phyloP scores from a whole-genome alignment of 1,284 basidiomycete species.

The Garcileccinum viscosum region DNA sequence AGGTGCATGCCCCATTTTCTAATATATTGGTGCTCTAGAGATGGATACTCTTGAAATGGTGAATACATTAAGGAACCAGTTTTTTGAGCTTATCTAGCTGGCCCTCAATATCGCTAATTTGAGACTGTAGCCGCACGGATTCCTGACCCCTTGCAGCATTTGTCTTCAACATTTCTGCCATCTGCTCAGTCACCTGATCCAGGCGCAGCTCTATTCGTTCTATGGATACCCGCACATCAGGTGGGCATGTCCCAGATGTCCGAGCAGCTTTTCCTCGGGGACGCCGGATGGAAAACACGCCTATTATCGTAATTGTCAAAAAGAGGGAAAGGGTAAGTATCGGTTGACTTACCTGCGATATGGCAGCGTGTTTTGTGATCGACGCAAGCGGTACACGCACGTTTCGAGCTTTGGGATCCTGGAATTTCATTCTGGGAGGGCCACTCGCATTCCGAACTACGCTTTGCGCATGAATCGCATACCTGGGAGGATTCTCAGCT shows the following conservation, averaged over 20 bases:
- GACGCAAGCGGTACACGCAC: background rate
- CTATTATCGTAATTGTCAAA: background rate
- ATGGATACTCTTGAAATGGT: too few relatives aligned
- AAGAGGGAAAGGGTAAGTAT: background rate
- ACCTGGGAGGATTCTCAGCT: background rate
- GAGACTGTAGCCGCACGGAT: too few relatives aligned
- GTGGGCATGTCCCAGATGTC: background rate
- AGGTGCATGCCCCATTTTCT: too few relatives aligned
- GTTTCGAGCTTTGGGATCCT: background rate
- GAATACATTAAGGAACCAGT: too few relatives aligned
- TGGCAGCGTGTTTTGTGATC: background rate
- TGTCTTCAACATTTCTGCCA: too few relatives aligned
- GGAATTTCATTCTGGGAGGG: background rate
- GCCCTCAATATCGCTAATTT: too few relatives aligned
- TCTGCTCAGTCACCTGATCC: too few relatives aligned
- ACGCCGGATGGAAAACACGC: background rate
- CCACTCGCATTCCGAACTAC: background rate
- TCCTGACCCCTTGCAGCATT: too few relatives aligned
- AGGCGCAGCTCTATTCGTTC: too few relatives aligned
- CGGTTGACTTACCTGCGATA: background rate
- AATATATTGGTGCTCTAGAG: too few relatives aligned
- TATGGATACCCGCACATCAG: too few relatives aligned
- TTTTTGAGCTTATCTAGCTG: too few relatives aligned
- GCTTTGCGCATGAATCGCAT: background rate
- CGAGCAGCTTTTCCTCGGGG: background rate